Percentiles rank a stretch among this genome's conserved stretches.
Evolutionary conservation across 2,329 filamentous ascomycete genomes (phyloP).

Genomic region (Escovopsis weberi): DNA sequence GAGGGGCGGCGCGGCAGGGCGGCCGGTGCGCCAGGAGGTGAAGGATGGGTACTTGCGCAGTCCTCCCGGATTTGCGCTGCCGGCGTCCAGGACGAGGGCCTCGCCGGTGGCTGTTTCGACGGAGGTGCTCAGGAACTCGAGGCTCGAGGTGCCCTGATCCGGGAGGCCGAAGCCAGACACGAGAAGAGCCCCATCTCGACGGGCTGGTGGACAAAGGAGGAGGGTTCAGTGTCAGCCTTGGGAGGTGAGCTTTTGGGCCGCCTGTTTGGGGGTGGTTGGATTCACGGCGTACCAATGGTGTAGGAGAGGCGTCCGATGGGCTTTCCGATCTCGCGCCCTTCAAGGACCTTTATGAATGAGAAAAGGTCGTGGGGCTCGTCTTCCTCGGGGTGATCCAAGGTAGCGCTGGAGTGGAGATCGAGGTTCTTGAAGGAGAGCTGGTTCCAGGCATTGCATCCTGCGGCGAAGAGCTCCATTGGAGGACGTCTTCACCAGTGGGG

Average conservation of each 20-base stretch:
- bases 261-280: no score
- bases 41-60: conserved; percentile 9
- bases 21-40: conserved; percentile 6
- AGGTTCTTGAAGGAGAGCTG: conserved; percentile 29
- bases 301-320: conserved; percentile 25
- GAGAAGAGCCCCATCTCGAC: conserved; percentile 8
- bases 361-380: conserved; percentile 31
- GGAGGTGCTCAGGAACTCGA: conserved; percentile 1
- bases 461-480: conserved; percentile 35
- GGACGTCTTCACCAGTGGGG: not conserved
- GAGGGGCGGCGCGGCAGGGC: conserved; percentile 8
- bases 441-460: conserved; percentile 45
- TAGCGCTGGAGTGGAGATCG: not conserved
- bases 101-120: conserved; percentile 9
- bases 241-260: no score
- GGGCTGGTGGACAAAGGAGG: conserved; percentile 6
- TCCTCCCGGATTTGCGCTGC: not conserved
- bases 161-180: conserved; percentile 9
- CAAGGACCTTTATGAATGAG: conserved; percentile 29
- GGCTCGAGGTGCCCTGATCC: not conserved
- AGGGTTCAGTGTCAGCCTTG: no score
- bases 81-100: conserved; percentile 3
- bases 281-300: conserved; percentile 29
- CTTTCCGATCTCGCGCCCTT: conserved; percentile 19
- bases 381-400: not conserved